Evolutionary conservation across 2,329 filamentous ascomycete species (phyloP).

Genomic region (Thelonectria blattea): DNA sequence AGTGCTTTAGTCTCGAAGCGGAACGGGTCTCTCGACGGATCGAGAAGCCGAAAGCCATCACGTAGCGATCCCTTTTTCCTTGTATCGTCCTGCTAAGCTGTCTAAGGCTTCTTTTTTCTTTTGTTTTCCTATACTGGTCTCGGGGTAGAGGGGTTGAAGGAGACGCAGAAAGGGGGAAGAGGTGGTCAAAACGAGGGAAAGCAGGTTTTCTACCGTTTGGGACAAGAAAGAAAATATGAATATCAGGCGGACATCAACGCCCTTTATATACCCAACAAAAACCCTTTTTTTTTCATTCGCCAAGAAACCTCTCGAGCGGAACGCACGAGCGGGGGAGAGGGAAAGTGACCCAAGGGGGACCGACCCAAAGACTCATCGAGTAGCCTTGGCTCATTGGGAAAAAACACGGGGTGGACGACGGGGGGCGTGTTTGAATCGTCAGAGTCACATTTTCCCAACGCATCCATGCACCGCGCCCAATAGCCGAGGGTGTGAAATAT

Average conservation of each 20-base stretch:
- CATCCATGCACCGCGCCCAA: slow-evolving; percentile 7
- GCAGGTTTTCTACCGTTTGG: background rate
- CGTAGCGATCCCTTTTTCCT: slow-evolving; percentile 20
- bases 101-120: background rate
- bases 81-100: slow-evolving; percentile 18
- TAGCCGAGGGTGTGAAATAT: slow-evolving; percentile 17
- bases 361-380: background rate
- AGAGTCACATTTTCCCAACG: slow-evolving; percentile 16
- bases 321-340: slow-evolving; percentile 10
- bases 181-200: background rate
- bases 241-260: background rate
- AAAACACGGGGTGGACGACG: background rate
- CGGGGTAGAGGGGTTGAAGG: background rate
- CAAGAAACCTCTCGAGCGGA: slow-evolving; percentile 11
- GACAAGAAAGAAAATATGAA: background rate
- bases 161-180: background rate
- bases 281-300: slow-evolving; percentile 1
- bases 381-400: background rate
- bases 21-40: slow-evolving; percentile 34
- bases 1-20: slow-evolving; percentile 37
- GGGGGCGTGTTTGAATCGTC: slow-evolving; percentile 3
- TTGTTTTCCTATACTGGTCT: background rate
- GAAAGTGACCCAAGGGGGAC: slow-evolving; percentile 4
- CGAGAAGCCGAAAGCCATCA: slow-evolving; percentile 38
- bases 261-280: slow-evolving; percentile 17